Base-by-base conservation (phyloP, 768 basidiomycete species). In the Fomitopsis serialis region DNA sequence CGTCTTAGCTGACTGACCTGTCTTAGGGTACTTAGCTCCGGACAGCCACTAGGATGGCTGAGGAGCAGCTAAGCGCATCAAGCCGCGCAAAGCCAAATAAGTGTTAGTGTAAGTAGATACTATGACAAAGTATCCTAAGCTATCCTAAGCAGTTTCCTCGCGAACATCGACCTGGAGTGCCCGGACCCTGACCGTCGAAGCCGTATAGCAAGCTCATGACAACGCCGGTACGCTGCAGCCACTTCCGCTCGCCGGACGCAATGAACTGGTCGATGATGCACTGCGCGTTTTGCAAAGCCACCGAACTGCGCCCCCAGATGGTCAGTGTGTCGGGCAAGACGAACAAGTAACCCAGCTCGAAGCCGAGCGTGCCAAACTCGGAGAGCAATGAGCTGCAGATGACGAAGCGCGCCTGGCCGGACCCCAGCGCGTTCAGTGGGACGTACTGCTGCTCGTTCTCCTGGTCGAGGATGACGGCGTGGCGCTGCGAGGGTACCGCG, bases 211-310 rank as follows among this genome's bases (percentile, higher is more conserved):
- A 72, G 63, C 70, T 89, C 74, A 98, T 78, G 35, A 95, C 92
- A 57, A 98, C 67, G 23, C 96, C 96, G 35, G 84, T 88, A 54
- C 96, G 84, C 71, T 98, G 96, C 42, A 98, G 66, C 96, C 96
- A 99, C 69, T 99, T 99, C 58, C 94, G 78, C 72, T 99, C 96
- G 37, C 97, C 96, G 23, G 96, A 87, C 21, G 94, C 92, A 58
- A 99, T 91, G 75, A 98, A 99, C 70, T 99, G 97, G 66, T 99
- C 96, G 62, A 99, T 97, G 70, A 98, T 96, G 68, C 87, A 88
- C 70, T 98, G 96, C 2, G 95, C 96, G 61, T 91, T 95, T 98
- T 32, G 89, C 94, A 68, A 98, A 98, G 72, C 98, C 96, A 67
- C 96, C 96, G 64, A 98, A 95, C 69, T 98, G 96, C 15, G 96